Conservation (phyloP, 2,329 filamentous ascomycete species). For the Didymella keratinophila region DNA sequence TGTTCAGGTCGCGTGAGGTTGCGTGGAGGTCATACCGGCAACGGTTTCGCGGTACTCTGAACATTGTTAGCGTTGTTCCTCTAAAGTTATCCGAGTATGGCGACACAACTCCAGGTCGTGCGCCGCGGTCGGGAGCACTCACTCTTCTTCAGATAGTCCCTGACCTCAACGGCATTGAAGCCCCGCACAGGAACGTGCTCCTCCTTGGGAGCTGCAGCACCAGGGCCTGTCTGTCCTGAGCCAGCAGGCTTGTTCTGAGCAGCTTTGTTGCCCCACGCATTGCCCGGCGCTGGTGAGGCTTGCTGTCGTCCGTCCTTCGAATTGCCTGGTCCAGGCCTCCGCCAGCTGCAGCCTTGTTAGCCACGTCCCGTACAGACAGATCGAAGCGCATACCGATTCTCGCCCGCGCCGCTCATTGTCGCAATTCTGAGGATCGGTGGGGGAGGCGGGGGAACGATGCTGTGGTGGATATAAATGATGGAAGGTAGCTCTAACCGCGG, state of each 20-base stretch:
- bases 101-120: not conserved
- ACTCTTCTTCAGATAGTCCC: conserved; percentile 53
- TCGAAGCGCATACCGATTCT: conserved; percentile 44
- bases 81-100: not conserved
- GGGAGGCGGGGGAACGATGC: conserved; percentile 38
- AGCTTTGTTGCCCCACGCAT: conserved; percentile 48
- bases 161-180: conserved; percentile 56
- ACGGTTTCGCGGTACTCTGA: conserved; percentile 42
- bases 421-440: conserved; percentile 31
- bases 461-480: conserved; percentile 42
- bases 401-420: conserved; percentile 51
- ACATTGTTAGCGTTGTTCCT: conserved; percentile 29
- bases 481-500: conserved; percentile 30
- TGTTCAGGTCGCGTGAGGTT: conserved; percentile 12
- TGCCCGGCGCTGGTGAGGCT: conserved; percentile 41
- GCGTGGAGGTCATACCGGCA: conserved; percentile 32
- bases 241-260: conserved; percentile 36
- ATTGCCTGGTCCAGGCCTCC: conserved; percentile 46
- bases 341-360: conserved; percentile 44
- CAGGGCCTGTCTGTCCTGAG: conserved; percentile 24
- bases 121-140: conserved; percentile 23
- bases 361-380: not conserved
- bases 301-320: conserved; percentile 47
- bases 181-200: conserved; percentile 48
- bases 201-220: conserved; percentile 28